Evolutionary conservation across 2,329 filamentous ascomycete genomes (phyloP).

Genomic region (Setomelanomma holmii): DNA sequence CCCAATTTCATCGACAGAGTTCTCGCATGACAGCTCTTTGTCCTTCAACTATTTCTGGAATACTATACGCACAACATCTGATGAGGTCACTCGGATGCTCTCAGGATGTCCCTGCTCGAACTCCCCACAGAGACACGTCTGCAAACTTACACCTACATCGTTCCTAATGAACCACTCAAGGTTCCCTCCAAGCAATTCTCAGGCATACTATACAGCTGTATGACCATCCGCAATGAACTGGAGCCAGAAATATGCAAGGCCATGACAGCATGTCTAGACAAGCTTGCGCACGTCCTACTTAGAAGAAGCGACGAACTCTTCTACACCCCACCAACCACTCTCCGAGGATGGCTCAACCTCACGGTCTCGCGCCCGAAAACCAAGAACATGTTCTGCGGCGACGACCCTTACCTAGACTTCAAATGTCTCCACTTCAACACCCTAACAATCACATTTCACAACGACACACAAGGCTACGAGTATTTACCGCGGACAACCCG

Average conservation of each 20-base stretch:
- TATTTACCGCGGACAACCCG: not conserved
- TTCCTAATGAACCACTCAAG: not conserved
- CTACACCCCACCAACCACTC: not conserved
- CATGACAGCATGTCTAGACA: not conserved
- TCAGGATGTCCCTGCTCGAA: conserved; percentile 9
- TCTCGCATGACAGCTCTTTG: no score
- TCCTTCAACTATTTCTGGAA: no score
- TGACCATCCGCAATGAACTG: conserved; percentile 8
- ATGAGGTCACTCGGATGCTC: no score
- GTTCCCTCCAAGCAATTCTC: conserved; percentile 2
- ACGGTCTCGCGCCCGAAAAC: conserved; percentile 5
- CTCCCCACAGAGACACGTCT: conserved; percentile 31
- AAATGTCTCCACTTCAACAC: conserved; percentile 9
- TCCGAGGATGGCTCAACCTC: conserved; percentile 6
- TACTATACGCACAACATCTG: no score
- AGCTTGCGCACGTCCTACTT: not conserved
- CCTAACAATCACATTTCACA: conserved; percentile 9
- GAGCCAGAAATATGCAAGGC: conserved; percentile 10
- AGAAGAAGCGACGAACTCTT: conserved; percentile 3
- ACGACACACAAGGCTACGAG: not conserved
- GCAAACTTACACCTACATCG: conserved; percentile 20
- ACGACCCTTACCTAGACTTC: conserved; percentile 10
- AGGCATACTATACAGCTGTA: conserved; percentile 15
- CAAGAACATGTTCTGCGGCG: not conserved
- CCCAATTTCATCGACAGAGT: no score